Conservation (phyloP, 352 stramenopile genomes). For the Phytopythium ostracodes region DNA sequence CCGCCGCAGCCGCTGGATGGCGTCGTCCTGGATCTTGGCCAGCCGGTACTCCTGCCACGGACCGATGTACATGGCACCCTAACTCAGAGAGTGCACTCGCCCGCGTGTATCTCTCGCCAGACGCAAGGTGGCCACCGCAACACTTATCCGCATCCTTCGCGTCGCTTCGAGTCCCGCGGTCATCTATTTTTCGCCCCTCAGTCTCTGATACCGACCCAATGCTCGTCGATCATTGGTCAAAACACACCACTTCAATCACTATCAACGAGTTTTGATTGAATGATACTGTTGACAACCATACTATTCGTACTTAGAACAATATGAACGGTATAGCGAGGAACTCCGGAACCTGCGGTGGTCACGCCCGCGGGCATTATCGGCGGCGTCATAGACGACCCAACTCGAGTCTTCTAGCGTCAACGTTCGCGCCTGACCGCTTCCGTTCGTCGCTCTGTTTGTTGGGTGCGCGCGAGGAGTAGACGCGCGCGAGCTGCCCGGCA, state of each 20-base stretch:
- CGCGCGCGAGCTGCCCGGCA: too few species aligned
- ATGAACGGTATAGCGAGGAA: background rate
- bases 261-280: background rate
- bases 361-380: background rate
- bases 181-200: background rate
- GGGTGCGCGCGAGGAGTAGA: too few species aligned
- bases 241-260: background rate
- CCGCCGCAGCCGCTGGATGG: conserved; percentile 56
- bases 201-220: background rate
- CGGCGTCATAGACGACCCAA: background rate
- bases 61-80: conserved; percentile 77
- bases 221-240: background rate
- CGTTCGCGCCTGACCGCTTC: background rate
- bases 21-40: conserved; percentile 80
- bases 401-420: background rate
- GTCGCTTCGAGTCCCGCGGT: too few species aligned
- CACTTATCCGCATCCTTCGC: too few species aligned
- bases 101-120: too few species aligned
- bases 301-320: background rate
- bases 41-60: conserved; percentile 85
- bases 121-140: too few species aligned
- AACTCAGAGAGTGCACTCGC: too few species aligned
- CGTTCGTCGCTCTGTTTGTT: background rate
- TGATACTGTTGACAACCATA: background rate
- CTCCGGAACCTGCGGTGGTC: background rate